Base-by-base conservation (phyloP, 2,329 filamentous ascomycete species). In the Teratosphaeria viscida region DNA sequence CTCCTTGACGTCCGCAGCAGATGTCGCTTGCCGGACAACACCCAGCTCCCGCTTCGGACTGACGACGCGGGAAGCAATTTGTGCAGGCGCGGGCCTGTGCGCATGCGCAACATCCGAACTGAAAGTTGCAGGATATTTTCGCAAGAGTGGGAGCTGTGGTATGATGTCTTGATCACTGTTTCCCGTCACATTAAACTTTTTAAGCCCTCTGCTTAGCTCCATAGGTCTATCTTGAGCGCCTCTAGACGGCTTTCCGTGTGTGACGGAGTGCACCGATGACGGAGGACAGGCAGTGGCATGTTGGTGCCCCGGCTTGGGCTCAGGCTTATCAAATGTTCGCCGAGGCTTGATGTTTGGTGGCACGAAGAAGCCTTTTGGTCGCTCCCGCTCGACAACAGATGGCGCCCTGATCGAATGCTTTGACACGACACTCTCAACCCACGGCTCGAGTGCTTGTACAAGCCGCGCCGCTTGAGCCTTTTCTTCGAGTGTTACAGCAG, bases 131-230 rank as follows among this genome's bases (percentile, higher is more conserved):
- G 43, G n/a, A 19, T 37, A n/a, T 14, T 43, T 23, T 2, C 53
- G 10, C 12, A 58, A 19, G 8, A 26, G 56, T 19, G 60, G 61
- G 35, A 64, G 56, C 19, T 59, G 37, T 11, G 65, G 56, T 32
- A 65, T 59, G n/a, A 61, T 60, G 57, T 67, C 66, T 26, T 65
- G 57, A 23, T 64, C 67, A 52, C 62, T 62, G 54, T 65, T 67
- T 55, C 60, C 61, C 5, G 57, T 56, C 34, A 67, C 65, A 3
- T 62, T 63, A 27, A 63, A 39, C 4, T 43, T 55, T 47, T 43
- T 53, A 49, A n/a, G 32, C 26, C 39, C 27, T 52, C 49, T 37
- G 26, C 54, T 47, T 8, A 29, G 43, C 39, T 37, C 29, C 39
- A 32, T 11, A 43, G 26, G 7, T 7, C n/a, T 29, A 32, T 32